Base-by-base conservation (phyloP, 768 basidiomycete genomes). In the Phylloporus sp. region DNA sequence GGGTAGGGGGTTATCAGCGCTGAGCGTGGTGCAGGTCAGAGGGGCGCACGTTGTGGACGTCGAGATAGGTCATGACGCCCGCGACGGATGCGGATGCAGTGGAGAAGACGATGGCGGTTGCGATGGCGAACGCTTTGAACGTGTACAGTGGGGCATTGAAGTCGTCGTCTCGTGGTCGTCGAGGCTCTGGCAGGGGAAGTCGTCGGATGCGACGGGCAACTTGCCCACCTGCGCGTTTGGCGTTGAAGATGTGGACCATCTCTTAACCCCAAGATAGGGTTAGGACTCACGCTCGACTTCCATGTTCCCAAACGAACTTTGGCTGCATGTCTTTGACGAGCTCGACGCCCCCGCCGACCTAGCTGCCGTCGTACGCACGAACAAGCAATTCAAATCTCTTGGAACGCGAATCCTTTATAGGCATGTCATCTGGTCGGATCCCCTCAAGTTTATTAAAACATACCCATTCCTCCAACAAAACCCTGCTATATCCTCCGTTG, bases 41-140 rank as follows among this genome's bases (percentile, higher is more conserved):
- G 35, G 47, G 32, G 44, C 36, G 32, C 49, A 86, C 84, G 54
- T 80, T 70, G 52, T 72, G 58, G 3, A 84, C 76, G 18, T 77
- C 79, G 40, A 84, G 60, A 37, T 69, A 67, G 8, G 65, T 60
- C 62, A 80, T 77, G 22, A 85, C 70, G 0, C 75, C 72, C 58
- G 69, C 72, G 2, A 78, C 64, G 3, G 76, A 60, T 0, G 61
- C 65, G 6, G 69, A 58, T 0, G 75, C 82, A 18, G 74, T 68
- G 2, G 72, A 63, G 0, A 71, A 58, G 18, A 86, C 84, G 23
- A 84, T 56, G 6, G 75, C 57, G 0, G 85, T 86, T 3, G 85
- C 83, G 29, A 85, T 72, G 3, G 74, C 69, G 38, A 88, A 79
- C 0, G 84, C 86, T 53, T 82, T 84, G 6, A 75, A 67, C 2